Conservation (phyloP, 1,284 basidiomycete species). For the Malassezia globosa region DNA sequence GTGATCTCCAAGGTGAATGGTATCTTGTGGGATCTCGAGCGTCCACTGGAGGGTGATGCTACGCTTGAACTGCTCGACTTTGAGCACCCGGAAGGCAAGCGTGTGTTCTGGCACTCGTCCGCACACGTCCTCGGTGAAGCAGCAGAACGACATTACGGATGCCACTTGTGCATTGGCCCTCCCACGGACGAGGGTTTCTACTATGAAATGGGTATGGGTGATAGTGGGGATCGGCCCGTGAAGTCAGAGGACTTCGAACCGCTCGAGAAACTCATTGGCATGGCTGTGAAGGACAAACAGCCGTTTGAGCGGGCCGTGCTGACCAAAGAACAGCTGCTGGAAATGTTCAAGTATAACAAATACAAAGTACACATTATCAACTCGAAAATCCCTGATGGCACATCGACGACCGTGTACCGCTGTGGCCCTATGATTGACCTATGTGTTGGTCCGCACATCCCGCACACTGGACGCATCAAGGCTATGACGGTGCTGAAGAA, state of each 20-base stretch:
- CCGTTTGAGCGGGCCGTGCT: slow-evolving; percentile 88
- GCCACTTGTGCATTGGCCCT: slow-evolving; percentile 91
- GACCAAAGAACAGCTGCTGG: slow-evolving; percentile 79
- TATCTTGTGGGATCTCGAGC: slow-evolving; percentile 83
- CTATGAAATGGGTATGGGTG: slow-evolving; percentile 73
- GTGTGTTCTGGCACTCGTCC: slow-evolving; percentile 97
- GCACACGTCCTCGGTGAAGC: slow-evolving; percentile 98
- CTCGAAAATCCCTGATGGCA: slow-evolving; percentile 88
- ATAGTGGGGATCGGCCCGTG: slow-evolving; percentile 37
- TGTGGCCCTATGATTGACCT: slow-evolving; percentile 98
- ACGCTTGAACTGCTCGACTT: slow-evolving; percentile 83
- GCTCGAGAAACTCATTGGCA: slow-evolving; percentile 77
- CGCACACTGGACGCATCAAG: slow-evolving; percentile 95
- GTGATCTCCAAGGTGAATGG: slow-evolving; percentile 93
- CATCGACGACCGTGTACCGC: slow-evolving; percentile 93
- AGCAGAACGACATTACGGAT: slow-evolving; percentile 89
- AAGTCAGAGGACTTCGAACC: slow-evolving; percentile 65
- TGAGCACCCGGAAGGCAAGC: slow-evolving; percentile 73
- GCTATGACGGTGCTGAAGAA: slow-evolving; percentile 55
- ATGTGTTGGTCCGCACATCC: slow-evolving; percentile 92
- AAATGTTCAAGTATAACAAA: slow-evolving; percentile 99
- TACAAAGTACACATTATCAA: slow-evolving; percentile 96
- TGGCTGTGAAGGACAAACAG: slow-evolving; percentile 89
- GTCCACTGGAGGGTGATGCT: slow-evolving; percentile 74
- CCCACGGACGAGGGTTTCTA: slow-evolving; percentile 98